Evolutionary conservation across 2,329 filamentous ascomycete species (phyloP), one percentile per base, ranked within the genome.

Genomic region (Thielaviopsis euricoi): DNA sequence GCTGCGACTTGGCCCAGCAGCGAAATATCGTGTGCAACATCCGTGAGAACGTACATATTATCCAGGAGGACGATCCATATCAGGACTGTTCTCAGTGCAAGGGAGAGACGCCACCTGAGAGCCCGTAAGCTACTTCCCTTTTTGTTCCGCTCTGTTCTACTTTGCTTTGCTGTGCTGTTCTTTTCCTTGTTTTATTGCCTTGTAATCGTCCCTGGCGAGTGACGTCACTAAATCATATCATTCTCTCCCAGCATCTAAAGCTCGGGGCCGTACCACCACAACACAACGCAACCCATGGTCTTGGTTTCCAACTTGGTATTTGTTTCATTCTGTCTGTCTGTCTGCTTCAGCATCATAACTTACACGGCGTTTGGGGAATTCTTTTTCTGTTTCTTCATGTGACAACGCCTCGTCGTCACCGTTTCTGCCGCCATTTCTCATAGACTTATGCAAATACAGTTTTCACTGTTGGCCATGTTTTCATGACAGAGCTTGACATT

Each of bases 101-200:
- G 26, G 59, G 59, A n/a, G 59, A 61, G 40, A 61, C 59, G 37
- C 59, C 59, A 19, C 59, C 59, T 13, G 59, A 61, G 53, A 61
- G 56, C 50, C 56, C 56, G 50, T 61, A 26, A 61, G 26, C 22
- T 26, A 15, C 17, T 33, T 33, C 29, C 25, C 3, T 33, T 33
- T 15, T 21, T 56, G 40, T 21, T 50, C 26, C 29, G n/a, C 37
- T 26, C 17, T 43, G 15, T 22, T 52, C 40, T 21, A 52, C 33
- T 55, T 33, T 25, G 17, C n/a, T 1, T 29, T 57, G 21, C n/a
- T 29, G 40, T 40, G 7, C 52, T 56, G 48, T 33, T 51, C 21
- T 21, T 51, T 15, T 12, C 21, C 49, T 51, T 5, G 49, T 6
- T 23, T 13, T 22, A 7, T 51, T 21, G n/a, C 6, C 48, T 21